These are phyloP conservation scores for Solanum hybrid DNA, from an alignment of 305 asterid species.

Conservation along the genomic window DNA sequence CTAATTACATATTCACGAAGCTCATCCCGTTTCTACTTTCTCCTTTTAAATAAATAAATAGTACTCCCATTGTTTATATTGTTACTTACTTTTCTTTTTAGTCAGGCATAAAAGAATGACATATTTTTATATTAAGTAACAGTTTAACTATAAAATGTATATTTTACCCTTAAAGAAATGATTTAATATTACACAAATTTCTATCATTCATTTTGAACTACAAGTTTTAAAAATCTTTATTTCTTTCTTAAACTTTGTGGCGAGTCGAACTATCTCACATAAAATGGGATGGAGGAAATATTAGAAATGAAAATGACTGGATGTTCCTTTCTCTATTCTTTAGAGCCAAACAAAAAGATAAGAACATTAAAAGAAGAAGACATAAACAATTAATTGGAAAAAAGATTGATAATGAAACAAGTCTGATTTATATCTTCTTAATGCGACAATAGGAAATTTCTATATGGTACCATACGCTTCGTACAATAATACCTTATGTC, in stretches of 20 bases:
- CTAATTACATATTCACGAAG: neutral
- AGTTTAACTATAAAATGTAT: no score
- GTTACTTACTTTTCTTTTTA: no score
- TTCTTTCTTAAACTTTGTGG: rapidly evolving
- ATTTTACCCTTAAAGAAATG: no score
- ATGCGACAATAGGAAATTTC: neutral
- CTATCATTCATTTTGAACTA: no score
- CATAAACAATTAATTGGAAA: neutral
- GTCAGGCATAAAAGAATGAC: no score
- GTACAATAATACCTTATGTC: neutral
- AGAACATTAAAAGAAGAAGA: neutral
- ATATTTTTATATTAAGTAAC: no score
- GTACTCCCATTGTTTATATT: no score
- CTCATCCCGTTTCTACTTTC: neutral
- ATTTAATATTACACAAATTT: no score
- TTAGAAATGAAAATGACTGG: neutral
- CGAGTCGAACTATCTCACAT: no score
- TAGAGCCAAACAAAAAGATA: neutral
- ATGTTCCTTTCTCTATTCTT: neutral
- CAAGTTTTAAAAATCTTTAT: no score
- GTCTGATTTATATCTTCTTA: neutral
- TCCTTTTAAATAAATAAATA: neutral
- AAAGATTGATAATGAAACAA: neutral
- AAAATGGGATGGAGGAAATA: neutral
- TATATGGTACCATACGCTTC: neutral